Conservation (phyloP, 768 basidiomycete species). For the Termitomyces sp. region DNA sequence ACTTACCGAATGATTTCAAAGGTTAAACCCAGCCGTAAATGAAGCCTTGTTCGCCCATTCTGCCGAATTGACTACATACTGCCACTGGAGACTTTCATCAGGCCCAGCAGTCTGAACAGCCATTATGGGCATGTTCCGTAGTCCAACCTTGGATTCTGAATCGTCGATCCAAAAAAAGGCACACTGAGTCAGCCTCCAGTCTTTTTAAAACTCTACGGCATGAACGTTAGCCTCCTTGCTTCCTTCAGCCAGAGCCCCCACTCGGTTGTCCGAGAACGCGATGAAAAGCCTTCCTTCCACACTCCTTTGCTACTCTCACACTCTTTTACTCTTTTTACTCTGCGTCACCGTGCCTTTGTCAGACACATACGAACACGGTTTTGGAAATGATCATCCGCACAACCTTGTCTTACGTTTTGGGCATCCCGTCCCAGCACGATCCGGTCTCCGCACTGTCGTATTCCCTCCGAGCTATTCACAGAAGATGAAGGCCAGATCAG, state of each 20-base stretch:
- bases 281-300: conserved; percentile 16
- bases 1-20: background rate
- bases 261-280: background rate
- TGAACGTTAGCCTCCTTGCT: background rate
- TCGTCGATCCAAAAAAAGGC: background rate
- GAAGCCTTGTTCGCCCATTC: background rate
- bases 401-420: background rate
- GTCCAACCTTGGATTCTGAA: background rate
- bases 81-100: too few species aligned
- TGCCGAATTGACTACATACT: background rate
- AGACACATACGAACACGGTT: conserved; percentile 7
- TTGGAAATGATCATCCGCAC: background rate
- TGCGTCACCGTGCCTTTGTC: conserved; percentile 1
- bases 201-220: background rate
- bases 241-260: background rate
- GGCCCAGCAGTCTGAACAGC: background rate
- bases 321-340: conserved; percentile 16
- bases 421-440: background rate
- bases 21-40: background rate
- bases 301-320: conserved; percentile 17
- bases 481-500: conserved; percentile 32
- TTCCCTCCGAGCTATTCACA: conserved; percentile 22
- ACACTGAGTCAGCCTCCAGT: conserved; percentile 4
- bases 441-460: background rate
- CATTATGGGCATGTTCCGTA: background rate